phyloP scores from a whole-genome alignment of 306 rosid species.

The Cicer bijugum region DNA sequence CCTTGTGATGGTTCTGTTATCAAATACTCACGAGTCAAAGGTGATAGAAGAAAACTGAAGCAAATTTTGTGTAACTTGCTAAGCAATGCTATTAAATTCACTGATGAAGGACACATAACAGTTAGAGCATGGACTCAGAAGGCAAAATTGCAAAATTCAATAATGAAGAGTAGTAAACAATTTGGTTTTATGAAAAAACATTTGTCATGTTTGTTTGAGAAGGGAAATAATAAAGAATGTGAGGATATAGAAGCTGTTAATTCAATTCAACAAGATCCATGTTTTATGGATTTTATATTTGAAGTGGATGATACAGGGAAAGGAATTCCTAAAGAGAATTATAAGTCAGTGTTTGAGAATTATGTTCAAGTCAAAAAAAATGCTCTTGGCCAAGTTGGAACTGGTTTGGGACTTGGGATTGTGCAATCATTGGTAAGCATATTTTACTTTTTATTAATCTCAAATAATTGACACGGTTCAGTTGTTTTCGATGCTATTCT shows the following conservation, averaged over 20 bases:
- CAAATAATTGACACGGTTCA: background rate
- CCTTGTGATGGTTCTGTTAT: slow-evolving; percentile 64
- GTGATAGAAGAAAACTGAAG: slow-evolving; percentile 79
- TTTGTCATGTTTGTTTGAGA: slow-evolving; percentile 47
- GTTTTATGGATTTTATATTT: slow-evolving; percentile 63
- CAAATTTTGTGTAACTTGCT: slow-evolving; percentile 73
- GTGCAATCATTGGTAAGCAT: slow-evolving; percentile 75
- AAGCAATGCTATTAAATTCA: slow-evolving; percentile 85
- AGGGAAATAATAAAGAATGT: slow-evolving; percentile 33
- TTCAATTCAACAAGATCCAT: slow-evolving; percentile 43
- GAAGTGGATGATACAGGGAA: slow-evolving; percentile 90
- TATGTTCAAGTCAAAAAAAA: slow-evolving; percentile 79
- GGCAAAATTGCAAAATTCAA: slow-evolving; percentile 52
- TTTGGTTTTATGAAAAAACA: slow-evolving; percentile 40
- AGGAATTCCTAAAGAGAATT: slow-evolving; percentile 85
- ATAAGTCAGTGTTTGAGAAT: slow-evolving; percentile 65
- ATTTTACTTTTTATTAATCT: background rate
- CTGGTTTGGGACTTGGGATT: slow-evolving; percentile 95
- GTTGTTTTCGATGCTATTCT: too few relatives aligned
- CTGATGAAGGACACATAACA: slow-evolving; percentile 63
- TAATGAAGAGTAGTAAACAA: slow-evolving; percentile 42
- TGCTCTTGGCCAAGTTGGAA: slow-evolving; percentile 64
- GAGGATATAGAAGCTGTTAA: slow-evolving; percentile 45
- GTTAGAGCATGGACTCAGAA: slow-evolving; percentile 71
- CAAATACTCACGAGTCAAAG: slow-evolving; percentile 58